These are phyloP conservation scores for Rutstroemia sp. DNA, from an alignment of 2,329 filamentous ascomycete genomes.

Conservation along the genomic window DNA sequence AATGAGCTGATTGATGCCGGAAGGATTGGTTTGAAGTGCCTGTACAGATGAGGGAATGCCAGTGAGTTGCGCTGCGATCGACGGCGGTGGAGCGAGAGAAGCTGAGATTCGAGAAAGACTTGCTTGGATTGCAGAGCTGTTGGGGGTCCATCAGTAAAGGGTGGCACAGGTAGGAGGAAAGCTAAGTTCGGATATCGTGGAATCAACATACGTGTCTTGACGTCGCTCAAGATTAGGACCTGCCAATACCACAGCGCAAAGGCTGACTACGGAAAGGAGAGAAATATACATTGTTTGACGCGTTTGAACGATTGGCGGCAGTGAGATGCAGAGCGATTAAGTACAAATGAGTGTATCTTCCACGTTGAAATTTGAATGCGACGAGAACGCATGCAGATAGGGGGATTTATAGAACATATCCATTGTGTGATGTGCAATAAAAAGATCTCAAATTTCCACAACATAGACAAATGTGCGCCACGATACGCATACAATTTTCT, in stretches of 20 bases:
- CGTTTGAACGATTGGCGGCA: not conserved
- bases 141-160: not conserved
- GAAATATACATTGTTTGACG: not conserved
- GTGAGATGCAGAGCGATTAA: not conserved
- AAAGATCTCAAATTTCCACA: not conserved
- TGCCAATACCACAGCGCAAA: conserved; percentile 3
- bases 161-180: no score
- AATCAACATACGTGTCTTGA: not conserved
- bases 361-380: not conserved
- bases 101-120: not conserved
- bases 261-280: conserved; percentile 1
- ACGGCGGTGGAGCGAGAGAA: not conserved
- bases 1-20: not conserved
- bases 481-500: not conserved
- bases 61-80: conserved; percentile 1
- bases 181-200: not conserved
- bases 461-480: not conserved
- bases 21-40: not conserved
- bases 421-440: not conserved
- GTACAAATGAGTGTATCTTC: not conserved
- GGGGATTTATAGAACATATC: not conserved
- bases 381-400: not conserved
- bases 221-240: not conserved
- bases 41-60: conserved; percentile 1
- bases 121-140: not conserved